A percentile compares a stretch with the other conserved stretches of the same genome.
These are phyloP conservation scores for Aspergillus clavatus DNA, from an alignment of 2,329 filamentous ascomycete species.

Conservation along the genomic window DNA sequence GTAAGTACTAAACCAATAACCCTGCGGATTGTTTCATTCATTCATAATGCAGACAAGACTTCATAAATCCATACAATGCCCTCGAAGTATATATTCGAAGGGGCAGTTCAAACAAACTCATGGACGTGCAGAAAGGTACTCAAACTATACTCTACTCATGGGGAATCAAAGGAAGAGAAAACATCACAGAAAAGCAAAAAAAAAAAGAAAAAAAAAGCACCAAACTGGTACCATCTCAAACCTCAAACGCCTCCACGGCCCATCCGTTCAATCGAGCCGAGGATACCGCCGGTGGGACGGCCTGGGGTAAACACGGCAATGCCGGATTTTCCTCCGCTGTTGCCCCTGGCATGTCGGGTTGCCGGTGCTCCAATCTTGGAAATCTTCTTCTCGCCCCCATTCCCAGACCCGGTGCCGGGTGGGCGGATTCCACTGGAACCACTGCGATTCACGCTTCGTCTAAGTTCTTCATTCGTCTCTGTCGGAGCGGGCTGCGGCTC, in stretches of 20 bases:
- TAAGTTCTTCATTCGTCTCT: conserved; percentile 18
- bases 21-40: no score
- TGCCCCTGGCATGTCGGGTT: conserved; percentile 28
- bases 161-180: neutral
- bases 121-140: neutral
- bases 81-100: neutral
- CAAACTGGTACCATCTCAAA: neutral
- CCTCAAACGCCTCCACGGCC: conserved; percentile 47
- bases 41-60: neutral
- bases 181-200: neutral
- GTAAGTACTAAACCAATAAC: no score
- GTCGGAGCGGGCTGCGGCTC: conserved; percentile 7
- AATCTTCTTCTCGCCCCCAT: conserved; percentile 27
- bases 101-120: neutral
- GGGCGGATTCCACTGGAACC: conserved; percentile 29
- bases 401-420: conserved; percentile 20
- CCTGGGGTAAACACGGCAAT: conserved; percentile 37
- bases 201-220: neutral
- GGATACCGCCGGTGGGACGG: conserved; percentile 60
- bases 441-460: conserved; percentile 23
- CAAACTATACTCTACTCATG: neutral
- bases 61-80: neutral
- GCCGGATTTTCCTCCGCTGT: conserved; percentile 34
- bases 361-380: conserved; percentile 28
- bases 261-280: conserved; percentile 87